Evolutionary conservation across 345 rosid genomes (phyloP).

Genomic region (Linum tenue): DNA sequence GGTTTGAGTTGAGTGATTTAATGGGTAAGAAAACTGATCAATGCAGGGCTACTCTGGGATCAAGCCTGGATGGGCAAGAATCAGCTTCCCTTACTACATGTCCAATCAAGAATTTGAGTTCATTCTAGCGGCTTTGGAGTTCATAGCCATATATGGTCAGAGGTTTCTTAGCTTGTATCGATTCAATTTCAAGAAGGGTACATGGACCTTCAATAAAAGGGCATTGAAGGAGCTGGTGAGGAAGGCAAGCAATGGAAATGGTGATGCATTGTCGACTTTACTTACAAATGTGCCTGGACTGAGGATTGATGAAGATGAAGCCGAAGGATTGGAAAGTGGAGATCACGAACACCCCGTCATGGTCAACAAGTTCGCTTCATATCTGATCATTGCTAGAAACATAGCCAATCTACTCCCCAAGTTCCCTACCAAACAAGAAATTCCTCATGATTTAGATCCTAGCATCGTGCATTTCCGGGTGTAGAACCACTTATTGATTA

Average conservation of each 20-base stretch:
- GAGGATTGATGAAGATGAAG: no score
- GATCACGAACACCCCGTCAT: background rate
- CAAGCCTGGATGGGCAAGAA: conserved; percentile 61
- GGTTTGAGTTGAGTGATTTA: background rate
- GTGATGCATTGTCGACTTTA: background rate
- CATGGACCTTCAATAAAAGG: conserved; percentile 33
- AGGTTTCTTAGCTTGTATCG: conserved; percentile 39
- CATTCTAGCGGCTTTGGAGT: conserved; percentile 41
- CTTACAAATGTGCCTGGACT: no score
- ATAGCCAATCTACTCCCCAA: conserved; percentile 36
- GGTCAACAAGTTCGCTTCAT: conserved; percentile 9
- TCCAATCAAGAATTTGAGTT: conserved; percentile 41
- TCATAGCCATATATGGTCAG: conserved; percentile 38
- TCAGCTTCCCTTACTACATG: conserved; percentile 67
- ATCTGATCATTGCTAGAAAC: conserved; percentile 20
- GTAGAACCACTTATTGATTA: conserved; percentile 11
- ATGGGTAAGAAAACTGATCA: background rate
- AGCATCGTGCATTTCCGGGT: conserved; percentile 22
- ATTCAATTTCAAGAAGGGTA: conserved; percentile 35
- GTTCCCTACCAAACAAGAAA: conserved; percentile 18
- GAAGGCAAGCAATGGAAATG: background rate
- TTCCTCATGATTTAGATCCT: conserved; percentile 15
- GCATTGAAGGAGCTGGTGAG: conserved; percentile 14
- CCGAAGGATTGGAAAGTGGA: no score
- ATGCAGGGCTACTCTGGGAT: conserved; percentile 37